Base-by-base conservation (phyloP, 1,284 basidiomycete species). In the Cryptococcus maquisensis region DNA sequence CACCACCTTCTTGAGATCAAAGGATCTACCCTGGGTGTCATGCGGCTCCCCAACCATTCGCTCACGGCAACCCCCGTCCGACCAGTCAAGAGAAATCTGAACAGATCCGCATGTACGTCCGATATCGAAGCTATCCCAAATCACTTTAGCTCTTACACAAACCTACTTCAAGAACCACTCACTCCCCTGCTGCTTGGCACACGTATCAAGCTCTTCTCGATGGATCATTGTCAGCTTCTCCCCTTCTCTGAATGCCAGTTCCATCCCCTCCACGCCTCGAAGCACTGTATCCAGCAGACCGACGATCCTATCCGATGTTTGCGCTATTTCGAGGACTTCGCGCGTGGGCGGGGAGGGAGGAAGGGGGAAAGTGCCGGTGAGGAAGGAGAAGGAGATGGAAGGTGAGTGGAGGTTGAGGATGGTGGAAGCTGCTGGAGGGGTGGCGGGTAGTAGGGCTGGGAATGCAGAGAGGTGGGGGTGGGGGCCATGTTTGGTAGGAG, bases 151-250 rank as follows among this genome's bases (percentile, higher is more conserved):
- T 46, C 21, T 20, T 41, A 21, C 15, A 51, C 23, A 35, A 15
- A 18, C 26, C 38, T 12, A 21, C 21, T 16, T 26, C 16, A 45
- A 20, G 15, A 20, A 44, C 16, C n/a, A 63, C 70, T 62, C 52
- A 72, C 70, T 62, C 13, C 65, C 71, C 43, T 73, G 71, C 39
- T 73, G 65, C 42, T 66, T 58, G 2, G 62, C 72, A 45, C 72
- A 73, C 4, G 61, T 60, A 49, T 74, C 72, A 32, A 73, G 55
- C 50, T 73, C 71, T 52, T 74, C 72, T 26, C 71, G 51, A 64
- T 71, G 72, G 0, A 71, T 63, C 62, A 73, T 63, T 1, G 66
- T 74, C 60, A 72, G 70, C 58, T 69, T 73, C 20, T 67, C 66
- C 9, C 62, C 64, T 20, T 74, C 72, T 38, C 64, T 61, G 44